Base-by-base conservation (phyloP, 768 basidiomycete genomes). In the Lanmaoa rubissima region DNA sequence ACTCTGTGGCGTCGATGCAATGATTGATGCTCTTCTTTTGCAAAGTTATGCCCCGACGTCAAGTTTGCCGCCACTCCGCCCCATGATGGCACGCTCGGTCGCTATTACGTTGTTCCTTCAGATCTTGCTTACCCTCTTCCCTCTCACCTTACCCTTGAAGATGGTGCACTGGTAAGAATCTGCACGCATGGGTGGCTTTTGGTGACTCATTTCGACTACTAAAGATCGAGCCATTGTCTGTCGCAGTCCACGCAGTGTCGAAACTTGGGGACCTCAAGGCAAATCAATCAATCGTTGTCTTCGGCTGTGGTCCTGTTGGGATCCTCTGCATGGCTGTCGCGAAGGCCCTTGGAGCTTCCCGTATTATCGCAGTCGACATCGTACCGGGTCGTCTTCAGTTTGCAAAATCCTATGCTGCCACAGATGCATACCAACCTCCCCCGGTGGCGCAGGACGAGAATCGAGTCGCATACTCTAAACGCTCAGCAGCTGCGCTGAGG, bases 301-400 rank as follows among this genome's bases (percentile, higher is more conserved):
- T 94, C 65, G 95, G 95, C 32, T 94, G 87, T 59, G 92, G 94
- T 2, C 95, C 94, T 2, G 85, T 89, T 53, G 88, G 88, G n/a
- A 76, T 96, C 31, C 82, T 97, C 21, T 91, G 89, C 68, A 92
- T 95, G 90, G 94, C 92, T 8, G 92, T 94, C n/a, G 95, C 96
- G 8, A 94, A 89, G 70, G 94, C 95, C 3, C 78, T 96, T 46
- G 94, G 94, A 36, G 96, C 94, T 2, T 79, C 81, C 41, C 86
- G 89, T 47, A 80, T 96, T 59, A 82, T 98, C 57, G 94, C 87
- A 4, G 82, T 96, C 58, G 94, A 94, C 67, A 88, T 92, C 59
- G 79, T 86, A 51, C 75, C 82, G 34, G 72, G 78, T 31, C 87
- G 95, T 38, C 84, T 98, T 47, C 82, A 90, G 48, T 97, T 98